phyloP scores from a whole-genome alignment of 2,329 filamentous ascomycete genomes.

The Neopestalotiopsis sp. region DNA sequence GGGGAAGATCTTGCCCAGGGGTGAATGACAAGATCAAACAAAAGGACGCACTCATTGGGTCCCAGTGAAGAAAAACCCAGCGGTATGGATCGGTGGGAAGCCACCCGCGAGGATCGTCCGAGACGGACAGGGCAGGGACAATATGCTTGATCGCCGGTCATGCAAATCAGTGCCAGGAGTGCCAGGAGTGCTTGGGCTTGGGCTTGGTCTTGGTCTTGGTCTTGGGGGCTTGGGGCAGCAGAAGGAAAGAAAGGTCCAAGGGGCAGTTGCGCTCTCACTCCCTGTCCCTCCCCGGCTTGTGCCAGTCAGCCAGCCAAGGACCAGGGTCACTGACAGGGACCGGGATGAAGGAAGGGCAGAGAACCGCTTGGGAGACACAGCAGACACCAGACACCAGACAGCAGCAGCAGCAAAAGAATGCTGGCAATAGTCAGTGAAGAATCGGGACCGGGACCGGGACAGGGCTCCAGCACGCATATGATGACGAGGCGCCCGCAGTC shows the following conservation, averaged over 20 bases:
- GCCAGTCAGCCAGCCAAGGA: not conserved
- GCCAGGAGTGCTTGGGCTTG: no score
- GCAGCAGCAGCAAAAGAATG: no score
- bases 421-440: not conserved
- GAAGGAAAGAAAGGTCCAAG: not conserved
- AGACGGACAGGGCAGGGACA: slow-evolving; percentile 8
- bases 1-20: not conserved
- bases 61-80: slow-evolving; percentile 22
- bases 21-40: not conserved
- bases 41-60: not conserved
- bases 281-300: not conserved
- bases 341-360: not conserved
- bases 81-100: slow-evolving; percentile 27
- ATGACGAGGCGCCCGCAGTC: slow-evolving; percentile 1
- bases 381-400: no score
- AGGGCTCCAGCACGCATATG: not conserved
- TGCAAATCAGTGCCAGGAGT: slow-evolving; percentile 5
- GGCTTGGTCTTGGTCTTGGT: no score
- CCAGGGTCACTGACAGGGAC: not conserved
- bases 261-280: not conserved
- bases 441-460: not conserved
- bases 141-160: slow-evolving; percentile 15
- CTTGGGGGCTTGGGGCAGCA: not conserved
- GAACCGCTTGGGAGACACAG: not conserved
- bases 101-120: slow-evolving; percentile 25